Conservation (phyloP, 768 basidiomycete genomes). For the Termitomyces sp. region DNA sequence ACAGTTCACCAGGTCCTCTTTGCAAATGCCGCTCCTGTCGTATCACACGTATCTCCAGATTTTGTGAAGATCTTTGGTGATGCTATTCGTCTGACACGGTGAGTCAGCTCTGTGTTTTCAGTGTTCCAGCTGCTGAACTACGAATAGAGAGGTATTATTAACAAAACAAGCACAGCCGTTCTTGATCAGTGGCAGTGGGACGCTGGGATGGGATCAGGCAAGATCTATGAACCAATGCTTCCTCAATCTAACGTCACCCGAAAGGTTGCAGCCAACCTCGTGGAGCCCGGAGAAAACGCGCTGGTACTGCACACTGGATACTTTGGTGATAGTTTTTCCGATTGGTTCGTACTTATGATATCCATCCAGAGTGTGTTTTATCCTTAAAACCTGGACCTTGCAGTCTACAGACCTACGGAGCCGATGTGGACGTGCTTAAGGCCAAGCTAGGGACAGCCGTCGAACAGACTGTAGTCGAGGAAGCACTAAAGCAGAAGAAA, state of each 20-base stretch:
- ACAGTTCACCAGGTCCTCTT: conserved; percentile 62
- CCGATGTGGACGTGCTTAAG: conserved; percentile 76
- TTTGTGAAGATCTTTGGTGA: conserved; percentile 88
- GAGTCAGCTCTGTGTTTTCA: conserved; percentile 12
- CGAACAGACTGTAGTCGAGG: conserved; percentile 49
- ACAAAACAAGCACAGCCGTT: conserved; percentile 83
- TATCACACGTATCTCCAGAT: conserved; percentile 85
- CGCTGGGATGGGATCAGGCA: conserved; percentile 95
- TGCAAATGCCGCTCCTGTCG: conserved; percentile 88
- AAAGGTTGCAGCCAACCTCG: conserved; percentile 83
- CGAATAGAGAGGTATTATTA: conserved; percentile 63
- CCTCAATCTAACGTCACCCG: conserved; percentile 1
- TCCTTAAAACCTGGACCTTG: not conserved
- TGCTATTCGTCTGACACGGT: conserved; percentile 81
- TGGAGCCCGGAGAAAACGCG: conserved; percentile 73
- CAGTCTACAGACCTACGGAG: conserved; percentile 85
- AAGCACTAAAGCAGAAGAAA: conserved; percentile 67
- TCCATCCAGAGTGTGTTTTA: not conserved
- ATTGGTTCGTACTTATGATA: conserved; percentile 52
- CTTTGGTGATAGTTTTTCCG: conserved; percentile 87
- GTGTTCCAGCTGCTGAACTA: conserved; percentile 3
- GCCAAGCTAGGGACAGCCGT: conserved; percentile 82
- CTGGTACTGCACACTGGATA: conserved; percentile 89
- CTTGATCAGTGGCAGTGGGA: conserved; percentile 91
- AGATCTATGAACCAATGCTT: conserved; percentile 13